Evolutionary conservation across 345 rosid species (phyloP), one percentile per base, ranked within the genome.

Genomic region (Anastatica hierochuntica): DNA sequence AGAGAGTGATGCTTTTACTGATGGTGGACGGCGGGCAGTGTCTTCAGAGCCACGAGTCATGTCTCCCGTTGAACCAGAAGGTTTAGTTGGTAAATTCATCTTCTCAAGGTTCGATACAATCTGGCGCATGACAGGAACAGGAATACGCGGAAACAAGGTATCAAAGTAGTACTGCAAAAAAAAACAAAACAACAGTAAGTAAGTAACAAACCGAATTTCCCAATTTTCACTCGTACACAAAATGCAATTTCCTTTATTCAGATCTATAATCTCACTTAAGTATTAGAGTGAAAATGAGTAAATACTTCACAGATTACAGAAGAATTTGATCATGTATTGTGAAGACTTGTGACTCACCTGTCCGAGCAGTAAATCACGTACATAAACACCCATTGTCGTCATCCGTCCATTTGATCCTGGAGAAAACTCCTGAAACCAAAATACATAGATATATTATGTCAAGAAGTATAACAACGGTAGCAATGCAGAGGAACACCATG

Each of bases 1-100:
- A 14, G 98, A 92, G 47, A 92, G 97, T 27, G 98, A 84, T 58
- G 98, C 98, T 81, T 92, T 92, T 55, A 92, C 98, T 13, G 98
- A 92, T 10, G 98, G 98, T 5, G 98, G 98, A 7, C 98, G 80
- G 24, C 97, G 90, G 7, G 98, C 97, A 17, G 88, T 85, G 55
- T 92, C 97, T 43, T 92, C 98, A 37, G 97, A 85, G 48, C 94
- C 90, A 67, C 79, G 96, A 13, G 80, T 80, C 19, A 37, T 71
- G 38, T 92, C 98, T 49, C 97, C 98, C 0, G 90, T 88, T n/a
- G 89, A 72, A 31, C 98, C 97, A 44, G 83, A 81, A 14, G 77
- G 79, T 73, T 92, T 85, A 7, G 79, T 55, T 30, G 95, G 85
- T 21, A 92, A 72, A 49, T 88, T 88, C 95, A 92, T 64, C 83